Evolutionary conservation across 768 basidiomycete species (phyloP), one percentile per base, ranked within the genome.

Genomic region (Baorangia bicolor): DNA sequence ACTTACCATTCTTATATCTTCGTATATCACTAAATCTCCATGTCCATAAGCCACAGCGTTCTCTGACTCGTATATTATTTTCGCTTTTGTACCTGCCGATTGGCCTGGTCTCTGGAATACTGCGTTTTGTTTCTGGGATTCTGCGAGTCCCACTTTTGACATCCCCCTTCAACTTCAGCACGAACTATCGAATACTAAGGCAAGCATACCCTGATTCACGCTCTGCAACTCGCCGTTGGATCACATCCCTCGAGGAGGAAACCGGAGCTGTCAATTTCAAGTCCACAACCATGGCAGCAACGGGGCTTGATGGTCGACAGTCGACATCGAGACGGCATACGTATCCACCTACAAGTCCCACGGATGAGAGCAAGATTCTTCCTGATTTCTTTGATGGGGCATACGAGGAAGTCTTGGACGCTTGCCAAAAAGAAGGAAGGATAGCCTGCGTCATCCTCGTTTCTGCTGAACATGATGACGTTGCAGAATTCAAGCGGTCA

Each of bases 391-490:
- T 78, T 46, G 70, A 86, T 4, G 89, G 90, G 2, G 80, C 82
- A 18, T 98, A 98, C 68, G 93, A 98, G 58, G 81, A 87, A 5
- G 88, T 87, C 38, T 71, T 96, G 58, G 78, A 82, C 49, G 65
- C 70, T 37, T 90, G 92, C 56, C 83, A 92, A 67, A 81, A 77
- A 47, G 89, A 95, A 41, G 74, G 78, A 21, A 83, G 82, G 68
- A 78, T 97, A 49, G 87, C 87, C 0, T 91, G 93, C 63, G 81
- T 94, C 3, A 72, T 98, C 4, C 76, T 98, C 30, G 86, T 92
- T 54, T 93, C 90, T 63, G 85, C 86, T 35, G 94, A 97, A 66
- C 94, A 99, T 63, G 94, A 98, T 66, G 87, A 94, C 59, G 89
- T 88, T 23, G 75, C 84, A 2, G 87, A 86, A 59, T 98, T 98